phyloP scores from a whole-genome alignment of 192 early-diverging fungal species.

The Coemansia sp. region DNA sequence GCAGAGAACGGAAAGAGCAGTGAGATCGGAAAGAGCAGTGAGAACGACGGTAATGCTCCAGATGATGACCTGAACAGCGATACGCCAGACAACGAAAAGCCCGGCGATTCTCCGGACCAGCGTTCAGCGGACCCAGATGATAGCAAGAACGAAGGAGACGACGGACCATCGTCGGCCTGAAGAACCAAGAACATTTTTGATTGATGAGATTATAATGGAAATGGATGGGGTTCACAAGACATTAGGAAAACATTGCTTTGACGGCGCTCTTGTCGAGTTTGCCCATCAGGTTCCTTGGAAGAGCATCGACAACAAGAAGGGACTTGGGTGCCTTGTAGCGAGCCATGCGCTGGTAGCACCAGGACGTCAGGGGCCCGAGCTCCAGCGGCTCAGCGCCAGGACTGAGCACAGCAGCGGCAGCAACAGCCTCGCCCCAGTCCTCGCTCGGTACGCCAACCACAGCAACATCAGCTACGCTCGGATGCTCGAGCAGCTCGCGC shows the following conservation, averaged over 20 bases:
- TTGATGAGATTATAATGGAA: too few species aligned
- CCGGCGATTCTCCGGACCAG: not conserved
- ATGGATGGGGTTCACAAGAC: too few species aligned
- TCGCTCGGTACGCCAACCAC: slow-evolving; percentile 72
- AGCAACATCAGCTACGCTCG: slow-evolving; percentile 66
- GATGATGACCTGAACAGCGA: too few species aligned
- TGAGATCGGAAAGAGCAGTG: not conserved
- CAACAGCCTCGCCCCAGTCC: slow-evolving; percentile 77
- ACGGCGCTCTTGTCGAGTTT: slow-evolving; percentile 87
- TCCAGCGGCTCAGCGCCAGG: slow-evolving; percentile 9
- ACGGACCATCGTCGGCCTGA: too few species aligned
- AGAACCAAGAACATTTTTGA: not conserved
- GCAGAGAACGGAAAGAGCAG: not conserved
- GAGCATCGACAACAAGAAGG: slow-evolving; percentile 49
- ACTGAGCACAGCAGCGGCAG: slow-evolving; percentile 62
- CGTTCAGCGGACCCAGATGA: not conserved
- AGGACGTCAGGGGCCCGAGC: slow-evolving; percentile 44
- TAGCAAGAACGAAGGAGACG: too few species aligned
- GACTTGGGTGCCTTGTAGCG: slow-evolving; percentile 74
- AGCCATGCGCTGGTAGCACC: slow-evolving; percentile 65
- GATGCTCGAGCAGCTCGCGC: slow-evolving; percentile 67
- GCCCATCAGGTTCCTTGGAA: slow-evolving; percentile 87
- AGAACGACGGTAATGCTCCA: not conserved
- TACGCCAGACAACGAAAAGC: too few species aligned
- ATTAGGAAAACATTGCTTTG: slow-evolving; percentile 49